A percentile compares a stretch with the other conserved stretches of the same genome.
Conservation (phyloP, 2,329 filamentous ascomycete genomes). For the Fusarium musae region DNA sequence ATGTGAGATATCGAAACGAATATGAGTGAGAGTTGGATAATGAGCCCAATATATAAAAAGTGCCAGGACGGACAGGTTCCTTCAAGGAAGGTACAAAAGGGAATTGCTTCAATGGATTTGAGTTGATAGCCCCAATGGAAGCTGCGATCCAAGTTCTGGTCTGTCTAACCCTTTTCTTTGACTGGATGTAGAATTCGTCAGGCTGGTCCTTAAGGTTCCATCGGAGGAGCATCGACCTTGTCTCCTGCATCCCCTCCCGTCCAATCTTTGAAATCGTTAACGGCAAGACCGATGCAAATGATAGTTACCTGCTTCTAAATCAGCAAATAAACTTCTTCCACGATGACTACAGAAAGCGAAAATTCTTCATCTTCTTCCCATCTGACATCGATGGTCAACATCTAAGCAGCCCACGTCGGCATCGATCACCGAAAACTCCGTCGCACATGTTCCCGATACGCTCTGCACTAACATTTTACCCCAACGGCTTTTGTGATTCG, state of each 20-base stretch:
- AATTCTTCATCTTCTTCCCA: conserved; percentile 1
- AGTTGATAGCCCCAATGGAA: not conserved
- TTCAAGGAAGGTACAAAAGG: not conserved
- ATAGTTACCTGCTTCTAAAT: not conserved
- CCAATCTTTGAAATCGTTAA: conserved; percentile 3
- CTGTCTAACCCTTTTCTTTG: not conserved
- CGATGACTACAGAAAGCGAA: not conserved
- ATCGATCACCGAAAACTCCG: conserved; percentile 10
- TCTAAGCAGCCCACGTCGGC: conserved; percentile 7
- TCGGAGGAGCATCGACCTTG: conserved; percentile 18
- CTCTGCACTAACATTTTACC: conserved; percentile 3
- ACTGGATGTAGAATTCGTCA: not conserved
- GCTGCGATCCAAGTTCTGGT: not conserved
- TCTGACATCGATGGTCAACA: not conserved
- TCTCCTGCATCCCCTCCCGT: conserved; percentile 14
- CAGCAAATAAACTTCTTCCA: not conserved
- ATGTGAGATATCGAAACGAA: not conserved
- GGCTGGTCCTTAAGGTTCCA: conserved; percentile 8
- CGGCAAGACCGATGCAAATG: conserved; percentile 30
- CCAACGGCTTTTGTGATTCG: conserved; percentile 17
- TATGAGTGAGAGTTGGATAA: not conserved
- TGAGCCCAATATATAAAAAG: not conserved
- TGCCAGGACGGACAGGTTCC: too few species aligned
- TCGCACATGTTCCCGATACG: conserved; percentile 1
- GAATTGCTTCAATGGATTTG: not conserved